A percentile compares a stretch with the other conserved stretches of the same genome.
These are phyloP conservation scores for Zygotorulaspora sp. DNA, from an alignment of 805 yeast species.

Conservation along the genomic window DNA sequence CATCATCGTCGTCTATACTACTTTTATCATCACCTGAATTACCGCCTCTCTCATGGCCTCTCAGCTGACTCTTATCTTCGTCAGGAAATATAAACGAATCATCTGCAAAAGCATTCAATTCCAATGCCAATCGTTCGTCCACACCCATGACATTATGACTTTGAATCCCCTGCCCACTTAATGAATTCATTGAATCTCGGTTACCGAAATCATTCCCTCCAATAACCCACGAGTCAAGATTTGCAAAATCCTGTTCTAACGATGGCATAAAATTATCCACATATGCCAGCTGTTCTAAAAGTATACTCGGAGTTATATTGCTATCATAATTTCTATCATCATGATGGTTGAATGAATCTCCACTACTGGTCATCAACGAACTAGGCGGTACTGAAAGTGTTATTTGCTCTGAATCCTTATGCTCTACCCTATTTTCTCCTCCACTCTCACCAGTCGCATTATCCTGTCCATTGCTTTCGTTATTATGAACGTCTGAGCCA, in stretches of 20 bases:
- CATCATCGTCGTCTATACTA: slow-evolving; percentile 7
- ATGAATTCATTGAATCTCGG: neutral
- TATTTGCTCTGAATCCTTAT: slow-evolving; percentile 3
- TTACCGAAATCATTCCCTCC: slow-evolving; percentile 10
- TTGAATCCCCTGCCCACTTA: neutral
- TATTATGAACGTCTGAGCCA: slow-evolving; percentile 13
- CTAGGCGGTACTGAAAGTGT: slow-evolving; percentile 9
- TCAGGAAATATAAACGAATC: slow-evolving; percentile 77
- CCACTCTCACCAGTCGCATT: slow-evolving; percentile 6
- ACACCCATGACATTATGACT: slow-evolving; percentile 22
- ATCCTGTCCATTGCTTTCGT: slow-evolving; percentile 1
- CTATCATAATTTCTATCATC: slow-evolving; percentile 3
- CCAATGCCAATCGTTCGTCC: slow-evolving; percentile 54
- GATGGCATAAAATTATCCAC: slow-evolving; percentile 71
- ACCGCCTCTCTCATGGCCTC: slow-evolving; percentile 10
- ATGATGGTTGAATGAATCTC: slow-evolving; percentile 1
- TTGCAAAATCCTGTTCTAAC: slow-evolving; percentile 39
- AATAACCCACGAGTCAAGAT: slow-evolving; percentile 28
- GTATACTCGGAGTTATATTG: slow-evolving; percentile 37
- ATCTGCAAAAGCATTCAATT: slow-evolving; percentile 78
- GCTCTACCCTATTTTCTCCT: neutral
- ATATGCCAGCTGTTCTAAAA: slow-evolving; percentile 73
- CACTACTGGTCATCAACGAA: slow-evolving; percentile 10
- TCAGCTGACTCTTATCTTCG: slow-evolving; percentile 59
- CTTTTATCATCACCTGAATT: slow-evolving; percentile 17